phyloP scores from a whole-genome alignment of 1,139 yeast species.

The Yamadazyma songkhlaensis region DNA sequence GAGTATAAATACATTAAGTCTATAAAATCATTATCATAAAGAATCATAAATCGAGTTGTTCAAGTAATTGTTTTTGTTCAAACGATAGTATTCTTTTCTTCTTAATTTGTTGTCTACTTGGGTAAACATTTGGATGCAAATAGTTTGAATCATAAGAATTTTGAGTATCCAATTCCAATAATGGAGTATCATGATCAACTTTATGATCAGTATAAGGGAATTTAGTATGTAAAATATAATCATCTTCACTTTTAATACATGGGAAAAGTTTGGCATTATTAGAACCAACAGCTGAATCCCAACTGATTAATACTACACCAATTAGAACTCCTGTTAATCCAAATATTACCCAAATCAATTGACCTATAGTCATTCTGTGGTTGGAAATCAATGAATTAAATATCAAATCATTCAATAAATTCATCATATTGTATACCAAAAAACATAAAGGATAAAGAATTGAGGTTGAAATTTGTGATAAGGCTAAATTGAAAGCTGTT shows the following conservation, averaged over 20 bases:
- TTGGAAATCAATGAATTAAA: conserved; percentile 37
- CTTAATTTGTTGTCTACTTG: conserved; percentile 4
- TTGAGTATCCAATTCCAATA: conserved; percentile 11
- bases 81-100: conserved; percentile 16
- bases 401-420: conserved; percentile 69
- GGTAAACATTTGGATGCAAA: conserved; percentile 8
- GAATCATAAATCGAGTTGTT: conserved; percentile 12
- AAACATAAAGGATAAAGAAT: conserved; percentile 82
- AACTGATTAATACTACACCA: conserved; percentile 43
- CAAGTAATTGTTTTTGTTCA: conserved; percentile 20
- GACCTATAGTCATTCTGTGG: conserved; percentile 28
- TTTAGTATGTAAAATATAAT: conserved; percentile 18
- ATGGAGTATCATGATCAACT: background rate
- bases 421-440: conserved; percentile 74
- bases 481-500: conserved; percentile 70
- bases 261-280: conserved; percentile 1
- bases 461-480: conserved; percentile 71
- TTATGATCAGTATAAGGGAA: conserved; percentile 20
- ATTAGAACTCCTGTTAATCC: conserved; percentile 39
- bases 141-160: conserved; percentile 3
- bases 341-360: conserved; percentile 33
- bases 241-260: conserved; percentile 14
- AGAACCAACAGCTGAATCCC: conserved; percentile 39
- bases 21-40: conserved; percentile 1
- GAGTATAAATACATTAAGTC: background rate